Base-by-base conservation (phyloP, 208 protist genomes). In the Trypanosomatidae sp. region DNA sequence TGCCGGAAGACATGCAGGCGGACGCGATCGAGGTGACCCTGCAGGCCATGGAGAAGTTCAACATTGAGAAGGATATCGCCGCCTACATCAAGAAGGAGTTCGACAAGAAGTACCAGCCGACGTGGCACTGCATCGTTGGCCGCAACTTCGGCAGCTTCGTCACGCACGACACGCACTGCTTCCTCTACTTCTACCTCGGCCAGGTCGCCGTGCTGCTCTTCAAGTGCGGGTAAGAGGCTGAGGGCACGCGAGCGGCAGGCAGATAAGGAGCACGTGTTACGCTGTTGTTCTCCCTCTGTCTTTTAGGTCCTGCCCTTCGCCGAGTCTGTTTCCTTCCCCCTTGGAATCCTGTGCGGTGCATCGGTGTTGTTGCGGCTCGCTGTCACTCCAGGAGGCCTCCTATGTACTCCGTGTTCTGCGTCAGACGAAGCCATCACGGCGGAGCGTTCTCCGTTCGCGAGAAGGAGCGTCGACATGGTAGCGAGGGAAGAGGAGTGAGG, bases 51-150 rank as follows among this genome's bases (percentile, higher is more conserved):
- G 99, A 99, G 84, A 98, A 99, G 76, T 99, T 99, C 92, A 99
- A 98, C 86, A 98, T 99, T 72, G 99, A 99, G 86, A 99, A 99
- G 86, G 99, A 99, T 83, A 99, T 99, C 75, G 99, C 99, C 7
- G 98, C 97, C 9, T 99, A 99, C 89, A 99, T 99, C 77, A 99
- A 99, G 92, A 99, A 99, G 95, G 98, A 99, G 73, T 99, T 99
- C 83, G 99, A 99, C 82, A 99, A 99, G 83, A 99, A 99, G 84
- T 99, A 99, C 90, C 94, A 98, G 87, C 98, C 98, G n/a, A 99
- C 98, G n/a, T 99, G 99, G 99, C 99, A 99, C 88, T 99, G 98
- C 92, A 99, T 99, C 80, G 99, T 99, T n/a, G 99, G 99, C 68
- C 95, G 99, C 73, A 99, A 99, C 93, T 99, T 99, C 88, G 99